Base-by-base conservation (phyloP, 306 rosid genomes). In the Fragaria vesca region DNA sequence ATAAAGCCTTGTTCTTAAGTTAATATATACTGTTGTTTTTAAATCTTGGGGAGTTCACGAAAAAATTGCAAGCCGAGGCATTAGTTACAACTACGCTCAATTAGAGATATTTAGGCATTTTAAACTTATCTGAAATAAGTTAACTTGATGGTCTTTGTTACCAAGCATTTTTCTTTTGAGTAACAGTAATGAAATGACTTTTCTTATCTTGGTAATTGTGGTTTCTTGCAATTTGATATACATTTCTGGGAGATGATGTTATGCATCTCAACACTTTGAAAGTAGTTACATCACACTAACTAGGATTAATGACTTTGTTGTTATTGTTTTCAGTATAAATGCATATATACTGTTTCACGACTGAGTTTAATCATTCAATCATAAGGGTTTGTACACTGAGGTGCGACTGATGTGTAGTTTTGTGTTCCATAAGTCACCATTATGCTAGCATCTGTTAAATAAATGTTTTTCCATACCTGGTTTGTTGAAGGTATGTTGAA, bases 1-100 rank as follows among this genome's bases (percentile, higher is more conserved):
- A 43, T 74, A 69, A 12, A 60, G 58, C 45, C 32, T 74, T 75
- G 34, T 60, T 28, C 18, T 32, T 16, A 18, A 45, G 32, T 26
- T 74, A 24, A 15, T 10, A 73, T 58, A 40, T 60, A 54, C n/a
- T 54, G 13, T 20, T 20, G 38, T 45, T 40, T 12, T 61, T 2
- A 28, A 17, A 3, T 18, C 42, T 28, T 20, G 11, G 48, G 43
- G 18, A 42, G 43, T 60, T 60, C 69, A 46, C 6, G 45, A 8
- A 52, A 73, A 54, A 54, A 36, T 73, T 73, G 67, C 24, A 73
- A 38, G 40, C 76, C 2, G 30, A 34, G 16, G 68, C 24, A 38
- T 57, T 42, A 57, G 9, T 74, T 18, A 8, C 34, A 74, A 18
- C 55, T 24, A 69, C 1, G 8, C 30, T 2, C 30, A 8, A 58